These are phyloP conservation scores for Aechmea fasciata DNA, from an alignment of 176 grass and related monocot genomes.

Conservation along the genomic window DNA sequence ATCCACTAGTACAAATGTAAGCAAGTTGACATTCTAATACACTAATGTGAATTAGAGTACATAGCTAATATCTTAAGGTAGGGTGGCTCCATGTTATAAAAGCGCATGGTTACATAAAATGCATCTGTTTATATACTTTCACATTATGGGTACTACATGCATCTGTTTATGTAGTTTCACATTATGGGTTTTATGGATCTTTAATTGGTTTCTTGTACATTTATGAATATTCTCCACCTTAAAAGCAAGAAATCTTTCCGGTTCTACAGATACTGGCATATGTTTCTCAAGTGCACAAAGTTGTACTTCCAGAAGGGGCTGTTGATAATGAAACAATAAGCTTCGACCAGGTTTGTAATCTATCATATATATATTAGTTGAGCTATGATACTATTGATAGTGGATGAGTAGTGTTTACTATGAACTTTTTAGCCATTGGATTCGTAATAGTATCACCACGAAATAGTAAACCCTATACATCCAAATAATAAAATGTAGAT, in stretches of 20 bases:
- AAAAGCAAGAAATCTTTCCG: background rate
- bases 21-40: background rate
- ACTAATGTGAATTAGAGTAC: background rate
- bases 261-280: constrained; percentile 64
- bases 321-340: constrained; percentile 77
- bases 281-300: constrained; percentile 98
- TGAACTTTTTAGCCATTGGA: too few species aligned
- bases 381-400: too few species aligned
- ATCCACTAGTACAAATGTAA: too few species aligned
- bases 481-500: too few species aligned
- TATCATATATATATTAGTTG: background rate
- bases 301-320: constrained; percentile 69
- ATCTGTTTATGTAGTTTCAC: background rate
- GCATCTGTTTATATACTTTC: background rate
- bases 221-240: too few species aligned
- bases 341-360: constrained; percentile 61
- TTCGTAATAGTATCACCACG: too few species aligned
- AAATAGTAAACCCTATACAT: too few species aligned
- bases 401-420: too few species aligned
- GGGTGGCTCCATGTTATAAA: too few species aligned
- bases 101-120: background rate
- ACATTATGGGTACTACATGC: background rate
- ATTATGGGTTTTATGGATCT: background rate
- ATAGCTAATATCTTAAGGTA: too few species aligned
- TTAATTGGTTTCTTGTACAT: background rate